Evolutionary conservation across 2,329 filamentous ascomycete species (phyloP), one percentile per base, ranked within the genome.

Genomic region (Cordyceps militaris): DNA sequence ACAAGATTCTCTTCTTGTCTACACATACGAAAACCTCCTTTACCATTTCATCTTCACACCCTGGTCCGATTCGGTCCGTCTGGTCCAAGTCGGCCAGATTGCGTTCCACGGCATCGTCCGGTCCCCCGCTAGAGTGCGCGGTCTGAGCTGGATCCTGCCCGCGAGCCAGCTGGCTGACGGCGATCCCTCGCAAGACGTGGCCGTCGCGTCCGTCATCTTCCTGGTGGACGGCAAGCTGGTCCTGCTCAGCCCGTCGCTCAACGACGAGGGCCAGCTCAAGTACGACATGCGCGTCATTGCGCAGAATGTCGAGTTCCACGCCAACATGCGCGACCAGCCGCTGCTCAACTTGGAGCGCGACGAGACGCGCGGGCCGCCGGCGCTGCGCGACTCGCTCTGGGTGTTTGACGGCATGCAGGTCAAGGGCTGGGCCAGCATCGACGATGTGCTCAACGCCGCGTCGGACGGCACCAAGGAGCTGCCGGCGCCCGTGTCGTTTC

Each of bases 211-310:
- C 0, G 92, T 99, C 13, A 76, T 99, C 14, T 96, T 99, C 66
- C 79, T 99, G n/a, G 92, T 99, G 2, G 94, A 99, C 68, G 94
- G 93, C 30, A 99, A 99, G 70, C 82, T 99, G 21, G 94, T 97
- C 11, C 76, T 97, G 38, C 79, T 99, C 50, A 91, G 95, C 63
- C 93, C 94, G 1, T 92, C 91, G 0, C 78, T 90, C 5, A 92
- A 89, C 53, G 88, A 89, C 50, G 83, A 88, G 44, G 89, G 89
- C 5, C 88, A 91, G 64, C 79, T 97, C 53, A 97, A 97, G 74
- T 99, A 99, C 68, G 93, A 97, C 68, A 99, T 99, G 94, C 88
- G 92, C 10, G 88, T 97, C 59, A 88, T 99, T 67, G 91, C 92
- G 13, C 91, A 97, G 66, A 95, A 96, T 66, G 91, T 97, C 42